Conservation (phyloP, 257 asterid genomes). For the Penstemon eatonii region DNA sequence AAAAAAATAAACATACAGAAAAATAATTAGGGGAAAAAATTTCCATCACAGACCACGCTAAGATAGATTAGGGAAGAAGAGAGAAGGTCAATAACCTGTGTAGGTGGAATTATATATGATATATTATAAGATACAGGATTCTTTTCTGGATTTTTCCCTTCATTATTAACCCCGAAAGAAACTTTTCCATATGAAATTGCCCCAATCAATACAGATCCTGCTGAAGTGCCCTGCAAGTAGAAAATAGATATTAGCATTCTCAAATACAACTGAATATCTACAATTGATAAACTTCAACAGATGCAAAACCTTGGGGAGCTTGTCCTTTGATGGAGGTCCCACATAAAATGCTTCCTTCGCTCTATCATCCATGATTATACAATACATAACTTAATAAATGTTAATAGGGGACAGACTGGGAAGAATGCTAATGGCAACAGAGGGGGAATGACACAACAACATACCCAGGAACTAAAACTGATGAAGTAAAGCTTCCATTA, state of each 20-base stretch:
- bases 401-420: constrained; percentile 7
- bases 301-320: constrained; percentile 82
- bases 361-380: constrained; percentile 41
- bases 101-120: constrained; percentile 78
- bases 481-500: constrained; percentile 69
- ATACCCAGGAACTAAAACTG: constrained; percentile 88
- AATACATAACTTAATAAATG: constrained; percentile 25
- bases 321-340: constrained; percentile 86
- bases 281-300: constrained; percentile 22
- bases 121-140: constrained; percentile 67
- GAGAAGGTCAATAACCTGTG: constrained; percentile 51
- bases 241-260: constrained; percentile 17
- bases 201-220: constrained; percentile 86
- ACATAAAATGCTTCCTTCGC: constrained; percentile 85
- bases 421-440: constrained; percentile 24
- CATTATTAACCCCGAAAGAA: constrained; percentile 52
- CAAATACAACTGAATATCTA: constrained; percentile 19
- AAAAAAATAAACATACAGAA: constrained; percentile 10
- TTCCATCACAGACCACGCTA: neutral
- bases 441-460: constrained; percentile 11
- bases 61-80: constrained; percentile 28
- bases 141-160: constrained; percentile 62
- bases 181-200: constrained; percentile 78
- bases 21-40: neutral
- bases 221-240: constrained; percentile 64